These are phyloP conservation scores for Globisporangium cederbergense DNA, from an alignment of 352 stramenopile species.

Conservation along the genomic window DNA sequence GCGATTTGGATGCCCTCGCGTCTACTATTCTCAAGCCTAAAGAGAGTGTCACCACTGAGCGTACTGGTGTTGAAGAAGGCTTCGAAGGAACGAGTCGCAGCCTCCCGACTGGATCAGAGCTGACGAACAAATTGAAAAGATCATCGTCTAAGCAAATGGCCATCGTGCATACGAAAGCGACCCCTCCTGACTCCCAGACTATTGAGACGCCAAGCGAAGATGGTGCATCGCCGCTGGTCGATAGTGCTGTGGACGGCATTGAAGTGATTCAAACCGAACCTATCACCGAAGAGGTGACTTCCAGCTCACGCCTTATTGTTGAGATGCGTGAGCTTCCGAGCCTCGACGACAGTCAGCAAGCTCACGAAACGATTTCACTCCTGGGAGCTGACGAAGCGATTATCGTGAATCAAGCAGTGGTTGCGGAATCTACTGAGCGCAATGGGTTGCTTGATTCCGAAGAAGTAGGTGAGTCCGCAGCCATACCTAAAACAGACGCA, in stretches of 20 bases:
- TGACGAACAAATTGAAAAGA: too few species aligned
- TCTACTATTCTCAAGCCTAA: too few species aligned
- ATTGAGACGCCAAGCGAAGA: background rate
- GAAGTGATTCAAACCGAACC: background rate
- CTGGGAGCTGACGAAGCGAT: background rate
- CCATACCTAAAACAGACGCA: background rate
- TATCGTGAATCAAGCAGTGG: background rate
- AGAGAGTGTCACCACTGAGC: too few species aligned
- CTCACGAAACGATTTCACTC: background rate
- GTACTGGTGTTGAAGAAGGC: too few species aligned
- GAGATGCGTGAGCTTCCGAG: background rate
- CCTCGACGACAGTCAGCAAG: background rate
- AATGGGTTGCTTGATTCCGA: background rate
- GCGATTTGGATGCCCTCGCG: too few species aligned
- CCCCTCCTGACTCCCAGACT: background rate
- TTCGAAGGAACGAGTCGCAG: too few species aligned
- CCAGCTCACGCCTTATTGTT: background rate
- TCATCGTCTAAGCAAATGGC: too few species aligned
- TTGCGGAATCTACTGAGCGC: background rate
- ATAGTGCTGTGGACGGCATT: background rate
- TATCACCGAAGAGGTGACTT: background rate
- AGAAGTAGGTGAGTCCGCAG: background rate
- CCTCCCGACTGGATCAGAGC: too few species aligned
- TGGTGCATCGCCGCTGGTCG: too few species aligned
- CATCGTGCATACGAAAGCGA: background rate